Base-by-base conservation (phyloP, 2,329 filamentous ascomycete species). In the Fusarium anthophilum region DNA sequence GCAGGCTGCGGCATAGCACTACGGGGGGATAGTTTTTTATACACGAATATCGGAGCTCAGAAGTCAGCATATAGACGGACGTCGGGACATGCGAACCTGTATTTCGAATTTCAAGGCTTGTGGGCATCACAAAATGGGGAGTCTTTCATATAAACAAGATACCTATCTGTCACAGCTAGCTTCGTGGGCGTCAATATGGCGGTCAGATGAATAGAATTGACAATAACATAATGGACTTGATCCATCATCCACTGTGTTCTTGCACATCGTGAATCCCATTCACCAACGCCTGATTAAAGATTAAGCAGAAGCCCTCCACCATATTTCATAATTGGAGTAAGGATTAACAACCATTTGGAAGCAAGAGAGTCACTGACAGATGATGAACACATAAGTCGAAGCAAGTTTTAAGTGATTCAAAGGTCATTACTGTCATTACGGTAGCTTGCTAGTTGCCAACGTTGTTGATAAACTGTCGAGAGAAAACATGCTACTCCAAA, bases 391-490 rank as follows among this genome's bases (percentile, higher is more conserved):
- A 9, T 26, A n/a, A 28, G 17, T 28, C 45, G 44, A 44, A 45
- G 30, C 32, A 14, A 41, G 15, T 35, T 38, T 28, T 32, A n/a
- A 44, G 47, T 41, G 53, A 44, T 59, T 30, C 24, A 65, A 61
- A 54, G 20, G 32, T 75, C 71, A 65, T 76, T 66, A 47, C 66
- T 66, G 47, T 76, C 51, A 50, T 65, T 30, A 59, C 62, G 63
- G 35, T 48, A 48, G 59, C 62, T 47, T 63, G 68, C 57, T 66
- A 57, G n/a, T 45, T 53, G 65, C 44, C 43, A 45, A 32, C 22
- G 45, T 37, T 30, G 59, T 37, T 30, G 59, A 55, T 41, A 48
- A 65, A 44, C 50, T 69, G 37, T 56, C 24, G 41, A 73, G 48
- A 54, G 43, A 43, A 66, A 53, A 35, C 22, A 53, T n/a, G n/a